These are phyloP conservation scores for Hanseniaspora clermontiae DNA, from an alignment of 805 yeast genomes.

Conservation along the genomic window DNA sequence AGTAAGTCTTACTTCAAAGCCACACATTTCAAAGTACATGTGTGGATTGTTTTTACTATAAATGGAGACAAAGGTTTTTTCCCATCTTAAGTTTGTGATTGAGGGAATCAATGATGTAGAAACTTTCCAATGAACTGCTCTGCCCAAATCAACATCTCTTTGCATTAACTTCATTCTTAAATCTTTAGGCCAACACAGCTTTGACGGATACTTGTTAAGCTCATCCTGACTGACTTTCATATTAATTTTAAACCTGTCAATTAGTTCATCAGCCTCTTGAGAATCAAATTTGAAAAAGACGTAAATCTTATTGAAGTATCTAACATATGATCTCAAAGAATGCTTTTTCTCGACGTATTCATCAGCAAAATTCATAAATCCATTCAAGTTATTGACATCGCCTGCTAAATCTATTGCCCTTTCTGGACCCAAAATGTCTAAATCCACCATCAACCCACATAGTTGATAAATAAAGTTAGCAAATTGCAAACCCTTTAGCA, in stretches of 20 bases:
- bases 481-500: conserved; percentile 79
- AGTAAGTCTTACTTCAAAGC: conserved; percentile 80
- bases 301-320: conserved; percentile 74
- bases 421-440: conserved; percentile 70
- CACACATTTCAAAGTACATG: conserved; percentile 78
- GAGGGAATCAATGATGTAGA: conserved; percentile 67
- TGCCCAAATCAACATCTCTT: conserved; percentile 80
- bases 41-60: conserved; percentile 87
- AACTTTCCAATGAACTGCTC: conserved; percentile 87
- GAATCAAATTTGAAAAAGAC: conserved; percentile 63
- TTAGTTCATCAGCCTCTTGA: conserved; percentile 61
- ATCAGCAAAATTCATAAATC: conserved; percentile 60
- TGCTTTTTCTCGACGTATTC: conserved; percentile 46
- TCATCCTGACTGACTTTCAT: conserved; percentile 82
- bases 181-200: conserved; percentile 91
- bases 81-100: conserved; percentile 64
- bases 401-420: conserved; percentile 86
- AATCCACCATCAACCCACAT: conserved; percentile 75
- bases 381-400: conserved; percentile 53
- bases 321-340: conserved; percentile 68
- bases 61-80: conserved; percentile 68
- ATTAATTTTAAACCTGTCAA: conserved; percentile 63
- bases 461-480: conserved; percentile 81
- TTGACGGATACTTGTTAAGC: conserved; percentile 73
- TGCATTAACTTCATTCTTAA: conserved; percentile 81